A percentile compares a stretch with the other conserved stretches of the same genome.
phyloP scores from a whole-genome alignment of 2,329 filamentous ascomycete species.

The Paraconiothyrium sp. region DNA sequence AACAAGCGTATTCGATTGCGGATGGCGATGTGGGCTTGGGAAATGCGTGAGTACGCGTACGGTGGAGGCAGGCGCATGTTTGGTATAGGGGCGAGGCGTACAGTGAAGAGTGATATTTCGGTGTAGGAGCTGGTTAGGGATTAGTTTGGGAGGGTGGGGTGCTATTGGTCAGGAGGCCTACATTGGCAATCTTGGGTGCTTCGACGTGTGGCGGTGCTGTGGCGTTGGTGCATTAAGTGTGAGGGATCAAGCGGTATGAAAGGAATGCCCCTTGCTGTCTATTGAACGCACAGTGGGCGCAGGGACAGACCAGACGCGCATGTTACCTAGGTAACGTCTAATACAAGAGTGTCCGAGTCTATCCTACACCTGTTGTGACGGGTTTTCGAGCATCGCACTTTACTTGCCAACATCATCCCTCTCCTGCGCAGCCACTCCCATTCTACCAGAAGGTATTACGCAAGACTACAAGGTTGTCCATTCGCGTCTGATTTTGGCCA shows the following conservation, averaged over 20 bases:
- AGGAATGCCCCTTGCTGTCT: too few species aligned
- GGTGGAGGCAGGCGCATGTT: neutral
- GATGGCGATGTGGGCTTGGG: neutral
- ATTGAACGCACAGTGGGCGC: too few species aligned
- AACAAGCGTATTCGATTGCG: neutral
- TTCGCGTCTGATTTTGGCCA: neutral
- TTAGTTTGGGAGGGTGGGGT: too few species aligned
- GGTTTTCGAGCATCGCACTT: neutral
- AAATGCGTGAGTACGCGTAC: neutral
- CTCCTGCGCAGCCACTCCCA: neutral
- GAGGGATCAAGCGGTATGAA: too few species aligned
- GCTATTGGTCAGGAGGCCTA: too few species aligned
- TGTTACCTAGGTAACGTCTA: too few species aligned
- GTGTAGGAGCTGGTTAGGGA: neutral
- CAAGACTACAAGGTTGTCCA: neutral
- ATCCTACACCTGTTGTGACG: too few species aligned
- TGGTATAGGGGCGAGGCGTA: neutral
- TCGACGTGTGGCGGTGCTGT: neutral
- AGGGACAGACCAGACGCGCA: too few species aligned
- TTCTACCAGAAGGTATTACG: neutral
- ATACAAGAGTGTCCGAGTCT: too few species aligned
- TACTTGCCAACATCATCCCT: neutral
- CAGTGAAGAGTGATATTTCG: neutral
- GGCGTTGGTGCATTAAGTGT: too few species aligned
- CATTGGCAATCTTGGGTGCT: neutral